Evolutionary conservation across 306 rosid genomes (phyloP), one percentile per base, ranked within the genome.

Genomic region (Sesbania bispinosa): DNA sequence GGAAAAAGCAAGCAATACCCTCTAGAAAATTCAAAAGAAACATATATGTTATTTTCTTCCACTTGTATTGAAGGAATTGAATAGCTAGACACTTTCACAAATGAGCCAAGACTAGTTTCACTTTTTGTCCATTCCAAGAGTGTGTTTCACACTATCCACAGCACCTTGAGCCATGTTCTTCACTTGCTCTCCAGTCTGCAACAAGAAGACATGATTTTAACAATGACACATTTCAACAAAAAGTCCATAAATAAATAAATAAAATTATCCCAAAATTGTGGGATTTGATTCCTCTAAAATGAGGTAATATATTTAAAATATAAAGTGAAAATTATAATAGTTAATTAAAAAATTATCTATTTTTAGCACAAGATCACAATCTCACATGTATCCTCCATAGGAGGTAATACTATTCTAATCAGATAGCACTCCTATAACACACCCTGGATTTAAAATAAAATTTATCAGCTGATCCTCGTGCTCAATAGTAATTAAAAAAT

Each of bases 101-200:
- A 58, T 42, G 32, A 48, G 59, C 24, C 33, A n/a, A 19, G 11
- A 11, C 2, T 19, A 18, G 33, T 8, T 60, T 81, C 79, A 81
- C 1, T 85, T 82, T 75, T 79, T 80, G 67, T 84, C 83, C 86
- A 82, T 80, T 4, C 95, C 95, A 3, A 88, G 86, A 29, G 89
- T 84, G 73, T 69, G 84, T 82, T 86, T 88, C 67, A 88, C 91
- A 18, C 10, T 76, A 0, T 84, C 91, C 71, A 82, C 46, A 57
- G 90, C 87, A 43, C 81, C 86, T 15, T 86, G 90, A 75, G 90
- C 87, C 87, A 86, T 82, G 78, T 10, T 78, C 81, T 29, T 86
- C 85, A 84, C 67, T 60, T 84, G 88, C 38, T 84, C 91, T 60
- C 86, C 89, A 8, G 88, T 86, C 95, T 88, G 67, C 53, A 62